These are phyloP conservation scores for Talaromyces amestolkiae DNA, from an alignment of 2,329 filamentous ascomycete species.

Conservation along the genomic window DNA sequence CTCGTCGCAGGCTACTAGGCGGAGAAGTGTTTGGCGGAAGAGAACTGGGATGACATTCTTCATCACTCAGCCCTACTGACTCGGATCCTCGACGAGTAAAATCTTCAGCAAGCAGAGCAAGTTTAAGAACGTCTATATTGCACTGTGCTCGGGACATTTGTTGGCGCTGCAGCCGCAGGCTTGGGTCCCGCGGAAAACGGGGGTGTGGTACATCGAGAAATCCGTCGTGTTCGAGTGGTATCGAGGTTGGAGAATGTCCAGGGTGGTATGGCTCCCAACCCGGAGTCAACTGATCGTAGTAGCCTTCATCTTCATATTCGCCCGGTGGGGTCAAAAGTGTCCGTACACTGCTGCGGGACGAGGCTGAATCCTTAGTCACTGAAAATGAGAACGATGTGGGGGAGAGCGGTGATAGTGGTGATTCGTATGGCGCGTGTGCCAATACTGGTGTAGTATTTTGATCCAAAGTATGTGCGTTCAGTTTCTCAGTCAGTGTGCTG, in stretches of 20 bases:
- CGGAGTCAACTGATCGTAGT: constrained; percentile 46
- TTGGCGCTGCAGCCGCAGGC: constrained; percentile 36
- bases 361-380: constrained; percentile 1
- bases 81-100: constrained; percentile 14
- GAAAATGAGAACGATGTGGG: constrained; percentile 24
- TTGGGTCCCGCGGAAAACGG: constrained; percentile 23
- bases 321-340: constrained; percentile 38
- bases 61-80: constrained; percentile 23
- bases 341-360: constrained; percentile 23
- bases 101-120: constrained; percentile 34
- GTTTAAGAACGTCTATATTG: constrained; percentile 38
- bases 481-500: constrained; percentile 39
- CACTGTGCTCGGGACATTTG: constrained; percentile 43
- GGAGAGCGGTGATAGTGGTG: constrained; percentile 22
- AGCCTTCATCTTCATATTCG: constrained; percentile 39
- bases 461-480: constrained; percentile 40
- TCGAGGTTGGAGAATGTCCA: constrained; percentile 28
- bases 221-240: constrained; percentile 21
- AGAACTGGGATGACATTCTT: constrained; percentile 40
- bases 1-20: constrained; percentile 27
- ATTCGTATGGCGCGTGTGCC: constrained; percentile 22
- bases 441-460: constrained; percentile 23
- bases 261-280: constrained; percentile 62
- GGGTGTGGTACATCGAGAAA: constrained; percentile 19
- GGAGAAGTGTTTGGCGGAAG: constrained; percentile 36